A percentile compares a stretch with the other conserved stretches of the same genome.
phyloP scores from a whole-genome alignment of 305 asterid genomes.

The Fraxinus ornus region DNA sequence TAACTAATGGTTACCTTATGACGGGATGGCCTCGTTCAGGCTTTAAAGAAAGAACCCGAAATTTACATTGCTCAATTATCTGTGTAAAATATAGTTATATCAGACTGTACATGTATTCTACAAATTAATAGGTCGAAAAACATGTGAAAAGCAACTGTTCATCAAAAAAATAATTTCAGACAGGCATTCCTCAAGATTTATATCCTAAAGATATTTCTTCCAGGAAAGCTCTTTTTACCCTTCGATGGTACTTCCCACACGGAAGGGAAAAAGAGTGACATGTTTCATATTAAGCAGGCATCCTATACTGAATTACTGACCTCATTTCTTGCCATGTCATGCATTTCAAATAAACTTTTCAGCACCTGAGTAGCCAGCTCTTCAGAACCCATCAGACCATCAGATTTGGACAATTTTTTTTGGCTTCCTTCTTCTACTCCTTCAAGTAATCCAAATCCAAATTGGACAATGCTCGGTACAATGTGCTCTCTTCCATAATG shows the following conservation, averaged over 20 bases:
- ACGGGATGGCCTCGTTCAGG: conserved; percentile 65
- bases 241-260: neutral
- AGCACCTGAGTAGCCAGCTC: conserved; percentile 72
- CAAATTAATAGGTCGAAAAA: neutral
- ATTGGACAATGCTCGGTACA: conserved; percentile 78
- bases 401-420: conserved; percentile 47
- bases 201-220: neutral
- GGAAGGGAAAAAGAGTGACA: conserved; percentile 13
- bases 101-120: conserved; percentile 2
- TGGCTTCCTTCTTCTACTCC: conserved; percentile 59
- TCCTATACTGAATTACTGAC: conserved; percentile 33
- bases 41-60: conserved; percentile 69
- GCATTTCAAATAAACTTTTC: conserved; percentile 80
- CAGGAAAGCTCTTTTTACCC: neutral
- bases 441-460: conserved; percentile 80
- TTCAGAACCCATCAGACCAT: conserved; percentile 63
- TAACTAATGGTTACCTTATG: conserved; percentile 41
- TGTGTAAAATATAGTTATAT: conserved; percentile 31
- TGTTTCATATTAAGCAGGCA: conserved; percentile 6
- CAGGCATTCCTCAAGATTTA: conserved; percentile 1
- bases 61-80: conserved; percentile 87
- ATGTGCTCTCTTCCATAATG: conserved; percentile 79
- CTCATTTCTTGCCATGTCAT: conserved; percentile 85
- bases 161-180: neutral
- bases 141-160: conserved; percentile 3